Evolutionary conservation across 169 alveolate genomes (phyloP), one percentile per base, ranked within the genome.

Genomic region (Plasmodium reichenowi): DNA sequence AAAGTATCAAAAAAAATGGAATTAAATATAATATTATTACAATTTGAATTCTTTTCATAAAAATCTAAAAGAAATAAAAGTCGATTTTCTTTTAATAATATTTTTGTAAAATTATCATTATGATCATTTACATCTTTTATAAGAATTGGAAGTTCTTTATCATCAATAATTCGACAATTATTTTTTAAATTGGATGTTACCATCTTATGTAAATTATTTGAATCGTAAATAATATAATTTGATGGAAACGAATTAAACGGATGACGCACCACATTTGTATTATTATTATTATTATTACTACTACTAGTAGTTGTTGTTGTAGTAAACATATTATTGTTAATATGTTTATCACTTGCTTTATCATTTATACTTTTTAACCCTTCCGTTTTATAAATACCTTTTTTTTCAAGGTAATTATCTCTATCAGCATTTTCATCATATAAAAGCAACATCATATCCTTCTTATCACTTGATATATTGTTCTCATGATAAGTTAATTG

Each of bases 81-180:
- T 71, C 64, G 68, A 10, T 26, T 45, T 15, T 83, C 91, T 67
- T 13, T 67, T 17, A 83, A 38, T 58, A 83, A 70, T 68, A 20
- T 68, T 71, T 83, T 83, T 12, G 85, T 68, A 15, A 26, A 71
- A 63, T 83, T 83, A 20, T 83, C 91, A 83, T 83, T 70, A 15
- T 68, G 29, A 50, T 83, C 91, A 1, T 59, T 64, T 48, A 83
- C 4, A 6, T 83, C 91, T n/a, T 70, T 83, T 20, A 83, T 8
- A 13, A 83, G 24, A 58, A 43, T 83, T n/a, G 58, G 86, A 38
- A 71, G 17, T 43, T 83, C 91, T 48, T 83, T 83, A 29, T 83
- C 86, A 15, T 83, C 74, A 17, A 83, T 59, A 22, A 83, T 70
- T n/a, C 45, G 68, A 48, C 60, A 83, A n/a, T 54, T 15, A 15